Evolutionary conservation across 257 asterid genomes (phyloP).

Genomic region (Dorcoceras hygrometricum): DNA sequence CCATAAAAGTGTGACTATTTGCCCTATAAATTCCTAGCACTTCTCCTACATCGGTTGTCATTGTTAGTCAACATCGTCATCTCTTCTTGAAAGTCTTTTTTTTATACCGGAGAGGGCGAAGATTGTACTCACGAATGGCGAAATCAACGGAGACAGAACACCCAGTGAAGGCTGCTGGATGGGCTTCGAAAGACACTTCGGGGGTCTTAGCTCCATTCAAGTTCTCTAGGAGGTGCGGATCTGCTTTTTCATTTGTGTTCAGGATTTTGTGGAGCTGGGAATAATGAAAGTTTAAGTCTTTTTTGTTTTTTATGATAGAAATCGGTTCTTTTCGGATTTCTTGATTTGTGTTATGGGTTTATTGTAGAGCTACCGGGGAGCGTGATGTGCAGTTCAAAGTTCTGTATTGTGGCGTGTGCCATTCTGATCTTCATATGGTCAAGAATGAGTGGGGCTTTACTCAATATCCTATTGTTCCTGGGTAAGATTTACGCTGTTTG

Average conservation of each 20-base stretch:
- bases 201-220: slow-evolving; percentile 21
- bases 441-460: slow-evolving; percentile 25
- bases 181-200: slow-evolving; percentile 8
- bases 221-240: slow-evolving; percentile 25
- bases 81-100: too few relatives aligned
- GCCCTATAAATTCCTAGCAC: neutral
- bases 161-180: slow-evolving; percentile 20
- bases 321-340: neutral
- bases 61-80: neutral
- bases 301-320: too few relatives aligned
- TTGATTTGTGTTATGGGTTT: neutral
- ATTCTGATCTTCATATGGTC: slow-evolving; percentile 21
- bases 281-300: neutral
- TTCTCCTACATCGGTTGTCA: neutral
- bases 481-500: slow-evolving; percentile 8
- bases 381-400: slow-evolving; percentile 23
- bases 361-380: slow-evolving; percentile 18
- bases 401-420: slow-evolving; percentile 29
- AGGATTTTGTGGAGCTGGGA: neutral
- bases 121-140: neutral
- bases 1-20: too few relatives aligned
- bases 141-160: neutral
- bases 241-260: neutral
- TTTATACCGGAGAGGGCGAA: neutral
- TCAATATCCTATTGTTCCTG: slow-evolving; percentile 25